These are phyloP conservation scores for Schizophyllum commune DNA, from an alignment of 1,284 basidiomycete species.

Conservation along the genomic window DNA sequence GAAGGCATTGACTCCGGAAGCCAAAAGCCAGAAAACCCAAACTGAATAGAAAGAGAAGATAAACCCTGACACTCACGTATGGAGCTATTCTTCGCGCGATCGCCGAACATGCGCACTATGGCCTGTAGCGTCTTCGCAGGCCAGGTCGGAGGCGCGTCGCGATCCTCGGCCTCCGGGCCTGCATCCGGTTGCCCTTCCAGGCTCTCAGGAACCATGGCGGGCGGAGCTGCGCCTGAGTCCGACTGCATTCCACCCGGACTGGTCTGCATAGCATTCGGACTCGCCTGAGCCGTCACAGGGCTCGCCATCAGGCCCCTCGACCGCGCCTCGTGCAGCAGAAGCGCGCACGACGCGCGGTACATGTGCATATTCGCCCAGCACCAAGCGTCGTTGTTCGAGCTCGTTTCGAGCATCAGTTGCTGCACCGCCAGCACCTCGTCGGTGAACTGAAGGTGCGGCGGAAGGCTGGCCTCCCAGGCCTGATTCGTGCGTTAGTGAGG, in stretches of 20 bases:
- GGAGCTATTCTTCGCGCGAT: conserved; percentile 58
- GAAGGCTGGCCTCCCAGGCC: conserved; percentile 58
- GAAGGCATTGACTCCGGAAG: background rate
- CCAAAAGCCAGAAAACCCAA: conserved; percentile 45
- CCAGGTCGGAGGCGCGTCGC: conserved; percentile 32
- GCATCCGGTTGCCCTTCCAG: background rate
- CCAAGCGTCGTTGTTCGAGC: conserved; percentile 70
- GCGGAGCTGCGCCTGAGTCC: no score
- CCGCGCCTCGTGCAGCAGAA: conserved; percentile 21
- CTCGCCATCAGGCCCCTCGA: conserved; percentile 25
- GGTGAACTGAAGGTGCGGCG: conserved; percentile 60
- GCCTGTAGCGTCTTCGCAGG: conserved; percentile 48
- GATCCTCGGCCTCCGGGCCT: background rate
- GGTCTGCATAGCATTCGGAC: no score
- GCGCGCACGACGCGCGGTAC: conserved; percentile 3
- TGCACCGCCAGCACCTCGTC: conserved; percentile 62
- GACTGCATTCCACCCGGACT: no score
- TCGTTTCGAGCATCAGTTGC: conserved; percentile 66
- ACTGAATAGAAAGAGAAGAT: conserved; percentile 17
- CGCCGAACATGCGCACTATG: conserved; percentile 53
- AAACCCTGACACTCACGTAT: conserved; percentile 39
- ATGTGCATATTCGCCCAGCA: conserved; percentile 64
- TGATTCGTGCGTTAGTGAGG: conserved; percentile 16
- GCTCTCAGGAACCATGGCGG: no score
- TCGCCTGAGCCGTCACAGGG: background rate